Conservation (phyloP, 2,329 filamentous ascomycete species). For the Aciculosporium take region DNA sequence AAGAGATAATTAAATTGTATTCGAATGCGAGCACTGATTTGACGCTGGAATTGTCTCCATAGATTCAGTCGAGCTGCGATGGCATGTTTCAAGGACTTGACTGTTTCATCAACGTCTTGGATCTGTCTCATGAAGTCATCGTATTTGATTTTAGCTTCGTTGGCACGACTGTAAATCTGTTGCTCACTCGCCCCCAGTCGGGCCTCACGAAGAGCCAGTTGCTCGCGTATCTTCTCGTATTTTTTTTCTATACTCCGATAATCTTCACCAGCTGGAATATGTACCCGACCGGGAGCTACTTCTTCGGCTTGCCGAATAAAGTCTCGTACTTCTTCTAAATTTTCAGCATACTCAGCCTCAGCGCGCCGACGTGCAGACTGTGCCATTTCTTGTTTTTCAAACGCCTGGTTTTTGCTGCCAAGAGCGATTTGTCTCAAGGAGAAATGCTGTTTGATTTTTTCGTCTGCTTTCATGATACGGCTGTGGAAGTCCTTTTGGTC, state of each 20-base stretch:
- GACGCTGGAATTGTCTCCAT: slow-evolving; percentile 69
- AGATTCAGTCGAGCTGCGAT: slow-evolving; percentile 56
- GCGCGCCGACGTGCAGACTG: slow-evolving; percentile 30
- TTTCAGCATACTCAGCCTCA: slow-evolving; percentile 32
- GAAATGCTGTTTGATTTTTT: slow-evolving; percentile 34
- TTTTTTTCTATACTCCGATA: slow-evolving; percentile 38
- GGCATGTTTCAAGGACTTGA: slow-evolving; percentile 37
- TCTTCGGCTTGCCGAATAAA: slow-evolving; percentile 40
- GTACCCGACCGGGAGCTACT: slow-evolving; percentile 41
- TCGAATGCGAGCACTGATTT: slow-evolving; percentile 74
- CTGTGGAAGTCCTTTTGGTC: slow-evolving; percentile 27
- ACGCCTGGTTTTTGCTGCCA: slow-evolving; percentile 46
- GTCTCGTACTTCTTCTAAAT: slow-evolving; percentile 33
- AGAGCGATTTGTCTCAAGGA: slow-evolving; percentile 39
- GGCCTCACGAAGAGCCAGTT: slow-evolving; percentile 42
- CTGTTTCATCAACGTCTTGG: slow-evolving; percentile 25
- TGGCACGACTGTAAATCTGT: slow-evolving; percentile 41
- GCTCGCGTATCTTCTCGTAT: slow-evolving; percentile 38
- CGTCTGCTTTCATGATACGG: slow-evolving; percentile 39
- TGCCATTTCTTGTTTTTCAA: slow-evolving; percentile 34
- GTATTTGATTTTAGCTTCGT: slow-evolving; percentile 26
- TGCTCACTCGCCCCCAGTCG: slow-evolving; percentile 50
- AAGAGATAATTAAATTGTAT: slow-evolving; percentile 80
- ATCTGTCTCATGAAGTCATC: slow-evolving; percentile 29
- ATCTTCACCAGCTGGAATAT: slow-evolving; percentile 52